Conservation (phyloP, 1,284 basidiomycete species). For the Erythrobasidium hasegawianum region DNA sequence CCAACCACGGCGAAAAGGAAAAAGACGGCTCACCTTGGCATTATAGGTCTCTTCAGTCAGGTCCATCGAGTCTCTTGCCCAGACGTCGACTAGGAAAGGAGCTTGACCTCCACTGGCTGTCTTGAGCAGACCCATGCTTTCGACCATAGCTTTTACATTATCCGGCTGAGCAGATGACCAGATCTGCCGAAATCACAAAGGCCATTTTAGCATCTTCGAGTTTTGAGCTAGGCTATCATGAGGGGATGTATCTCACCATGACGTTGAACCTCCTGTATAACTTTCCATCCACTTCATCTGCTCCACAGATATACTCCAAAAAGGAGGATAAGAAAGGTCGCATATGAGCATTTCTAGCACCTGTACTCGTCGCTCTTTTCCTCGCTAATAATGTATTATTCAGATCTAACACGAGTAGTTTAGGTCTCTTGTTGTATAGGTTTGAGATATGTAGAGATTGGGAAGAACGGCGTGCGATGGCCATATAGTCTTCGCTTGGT, state of each 20-base stretch:
- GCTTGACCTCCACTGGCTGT: constrained; percentile 6
- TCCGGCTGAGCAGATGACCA: constrained; percentile 29
- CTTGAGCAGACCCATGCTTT: constrained; percentile 10
- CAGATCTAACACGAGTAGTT: constrained; percentile 20
- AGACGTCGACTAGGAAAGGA: constrained; percentile 14
- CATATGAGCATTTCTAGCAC: constrained; percentile 13
- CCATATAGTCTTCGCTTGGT: neutral
- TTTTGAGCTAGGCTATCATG: neutral
- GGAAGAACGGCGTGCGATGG: neutral
- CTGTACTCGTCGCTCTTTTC: constrained; percentile 14
- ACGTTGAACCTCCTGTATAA: constrained; percentile 18
- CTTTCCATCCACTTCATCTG: constrained; percentile 15
- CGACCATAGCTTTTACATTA: constrained; percentile 23
- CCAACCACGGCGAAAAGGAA: too few species aligned
- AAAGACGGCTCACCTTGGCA: constrained; percentile 1
- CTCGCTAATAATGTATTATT: constrained; percentile 21
- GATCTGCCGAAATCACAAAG: constrained; percentile 12
- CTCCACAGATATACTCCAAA: constrained; percentile 19
- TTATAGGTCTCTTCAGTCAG: constrained; percentile 15
- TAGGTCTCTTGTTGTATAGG: constrained; percentile 3
- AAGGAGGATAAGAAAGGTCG: constrained; percentile 23
- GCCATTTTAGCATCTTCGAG: neutral
- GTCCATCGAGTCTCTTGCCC: constrained; percentile 29
- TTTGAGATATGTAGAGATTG: neutral
- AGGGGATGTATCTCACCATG: constrained; percentile 10